A percentile compares a stretch with the other conserved stretches of the same genome.
Conservation (phyloP, 2,329 filamentous ascomycete genomes). For the Aureobasidium musti region DNA sequence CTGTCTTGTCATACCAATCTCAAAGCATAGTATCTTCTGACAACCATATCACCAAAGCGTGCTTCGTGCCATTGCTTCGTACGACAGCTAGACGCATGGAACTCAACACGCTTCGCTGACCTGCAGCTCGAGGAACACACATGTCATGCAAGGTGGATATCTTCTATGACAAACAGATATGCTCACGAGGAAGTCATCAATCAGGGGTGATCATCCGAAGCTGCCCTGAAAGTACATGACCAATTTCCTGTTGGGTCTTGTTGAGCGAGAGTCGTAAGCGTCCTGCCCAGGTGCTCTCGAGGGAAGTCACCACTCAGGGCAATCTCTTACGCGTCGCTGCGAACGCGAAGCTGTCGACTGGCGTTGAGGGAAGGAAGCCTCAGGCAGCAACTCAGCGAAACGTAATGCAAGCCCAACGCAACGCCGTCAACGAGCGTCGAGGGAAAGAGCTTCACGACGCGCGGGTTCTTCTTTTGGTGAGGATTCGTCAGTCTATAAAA, state of each 20-base stretch:
- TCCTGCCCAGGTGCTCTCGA: neutral
- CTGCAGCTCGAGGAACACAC: neutral
- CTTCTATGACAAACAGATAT: neutral
- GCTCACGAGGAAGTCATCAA: neutral
- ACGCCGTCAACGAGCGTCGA: neutral
- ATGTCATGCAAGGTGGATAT: neutral
- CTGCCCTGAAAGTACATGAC: neutral
- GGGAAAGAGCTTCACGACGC: neutral
- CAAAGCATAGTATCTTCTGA: neutral
- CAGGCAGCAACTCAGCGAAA: constrained; percentile 9
- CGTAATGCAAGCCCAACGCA: neutral
- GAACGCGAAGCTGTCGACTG: constrained; percentile 6
- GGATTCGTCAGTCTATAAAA: neutral
- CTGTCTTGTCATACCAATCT: neutral
- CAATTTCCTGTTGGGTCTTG: neutral
- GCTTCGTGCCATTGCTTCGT: neutral
- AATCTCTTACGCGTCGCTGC: neutral
- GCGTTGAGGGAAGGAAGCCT: constrained; percentile 5
- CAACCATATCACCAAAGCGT: neutral
- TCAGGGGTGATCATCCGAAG: neutral
- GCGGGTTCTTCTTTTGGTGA: neutral
- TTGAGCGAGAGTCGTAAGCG: neutral
- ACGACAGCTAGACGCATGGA: neutral
- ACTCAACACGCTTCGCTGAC: neutral
- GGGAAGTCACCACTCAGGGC: neutral